Evolutionary conservation across 805 yeast species (phyloP).

Genomic region (Starmerella sp.): DNA sequence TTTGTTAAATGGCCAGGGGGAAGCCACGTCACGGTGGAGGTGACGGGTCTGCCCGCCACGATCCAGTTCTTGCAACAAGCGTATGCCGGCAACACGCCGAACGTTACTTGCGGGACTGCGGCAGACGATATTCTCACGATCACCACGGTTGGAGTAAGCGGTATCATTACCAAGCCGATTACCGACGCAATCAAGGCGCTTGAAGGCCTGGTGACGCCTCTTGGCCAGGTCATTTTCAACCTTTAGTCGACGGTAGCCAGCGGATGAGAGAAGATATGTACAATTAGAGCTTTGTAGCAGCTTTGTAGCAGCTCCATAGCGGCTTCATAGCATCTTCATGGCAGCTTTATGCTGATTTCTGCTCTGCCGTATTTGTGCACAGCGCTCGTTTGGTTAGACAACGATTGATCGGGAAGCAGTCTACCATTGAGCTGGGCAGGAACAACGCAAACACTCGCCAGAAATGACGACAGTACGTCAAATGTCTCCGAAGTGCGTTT

Average conservation of each 20-base stretch:
- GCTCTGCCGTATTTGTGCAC: too few species aligned
- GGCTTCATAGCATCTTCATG: too few species aligned
- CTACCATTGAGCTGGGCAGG: too few species aligned
- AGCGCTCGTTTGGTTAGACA: too few species aligned
- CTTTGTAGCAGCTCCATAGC: too few species aligned
- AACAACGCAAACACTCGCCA: too few species aligned
- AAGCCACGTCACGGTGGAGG: constrained; percentile 6
- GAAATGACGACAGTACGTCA: too few species aligned
- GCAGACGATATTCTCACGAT: constrained; percentile 5
- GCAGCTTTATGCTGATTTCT: too few species aligned
- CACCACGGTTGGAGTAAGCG: background rate
- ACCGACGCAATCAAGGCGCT: background rate
- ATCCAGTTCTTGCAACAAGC: constrained; percentile 13
- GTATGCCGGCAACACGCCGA: constrained; percentile 8
- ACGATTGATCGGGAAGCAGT: too few species aligned
- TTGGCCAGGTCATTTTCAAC: background rate
- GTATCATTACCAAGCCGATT: background rate
- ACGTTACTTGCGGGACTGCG: constrained; percentile 7
- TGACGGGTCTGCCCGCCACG: constrained; percentile 6
- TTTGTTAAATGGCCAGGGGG: constrained; percentile 3
- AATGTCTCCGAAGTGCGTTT: background rate
- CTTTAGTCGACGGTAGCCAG: too few species aligned
- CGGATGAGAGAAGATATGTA: too few species aligned
- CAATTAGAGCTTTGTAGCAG: too few species aligned
- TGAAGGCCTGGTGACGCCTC: background rate